Base-by-base conservation (phyloP, 148 eudicot genomes). In the Spergularia bocconei region DNA sequence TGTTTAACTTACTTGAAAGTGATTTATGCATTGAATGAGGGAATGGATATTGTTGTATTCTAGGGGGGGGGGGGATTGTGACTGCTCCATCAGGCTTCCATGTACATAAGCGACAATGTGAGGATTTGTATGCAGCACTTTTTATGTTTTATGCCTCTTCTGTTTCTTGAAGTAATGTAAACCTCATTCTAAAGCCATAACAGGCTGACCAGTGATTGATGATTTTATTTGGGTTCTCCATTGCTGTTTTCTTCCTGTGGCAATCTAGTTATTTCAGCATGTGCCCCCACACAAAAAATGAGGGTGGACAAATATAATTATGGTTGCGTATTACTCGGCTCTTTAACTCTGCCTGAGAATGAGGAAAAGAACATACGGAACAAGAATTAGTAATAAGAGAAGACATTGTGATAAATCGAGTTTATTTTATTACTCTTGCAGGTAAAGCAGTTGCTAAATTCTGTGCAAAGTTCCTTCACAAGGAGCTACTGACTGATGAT, bases 401-500 rank as follows among this genome's bases (percentile, higher is more conserved):
- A 39, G 33, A 8, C 12, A 5, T 66, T 65, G 39, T 55, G 52
- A 52, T 69, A 48, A 47, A 64, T 70, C 56, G 39, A 13, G 25
- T 74, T 13, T 68, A 75, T 80, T 41, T 59, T 29, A 70, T 78
- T 78, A 73, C 12, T 36, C 53, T 53, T 69, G 44, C 85, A 91
- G 97, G 97, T 57, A 81, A 89, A 79, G 87, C 78, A 68, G 97
- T 91, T 75, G 88, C 97, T 15, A 88, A 79, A 80, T 89, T 89
- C 72, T 91, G 97, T 86, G 90, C 90, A 54, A 91, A 89, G 83
- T 84, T 82, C 85, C 91, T 91, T 75, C 97, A 91, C 84, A 87
- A 86, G 81, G 86, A 89, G 79, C 79, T 91, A 41, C 85, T 89
- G 74, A 74, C 77, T 77, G 77, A 88, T 81, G 89, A 86, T 79